A percentile compares a stretch with the other conserved stretches of the same genome.
Evolutionary conservation across 345 rosid species (phyloP).

Genomic region (Citrus glauca): DNA sequence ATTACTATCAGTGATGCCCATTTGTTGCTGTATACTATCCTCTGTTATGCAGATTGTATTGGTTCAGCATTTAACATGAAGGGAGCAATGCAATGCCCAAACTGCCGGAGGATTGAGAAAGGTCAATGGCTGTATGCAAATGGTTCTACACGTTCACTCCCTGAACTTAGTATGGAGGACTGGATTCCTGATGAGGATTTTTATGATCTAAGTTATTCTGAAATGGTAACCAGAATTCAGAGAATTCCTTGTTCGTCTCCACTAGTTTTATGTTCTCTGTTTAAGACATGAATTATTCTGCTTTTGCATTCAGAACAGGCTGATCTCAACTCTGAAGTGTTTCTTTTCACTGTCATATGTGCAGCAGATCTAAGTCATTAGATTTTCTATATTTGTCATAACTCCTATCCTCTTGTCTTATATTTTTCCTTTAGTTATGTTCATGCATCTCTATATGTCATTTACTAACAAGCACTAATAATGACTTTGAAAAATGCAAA

Average conservation of each 20-base stretch:
- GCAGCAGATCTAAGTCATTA: neutral
- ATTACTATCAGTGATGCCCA: neutral
- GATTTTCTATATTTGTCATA: neutral
- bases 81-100: conserved; percentile 85
- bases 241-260: neutral
- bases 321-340: neutral
- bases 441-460: neutral
- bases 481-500: neutral
- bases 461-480: neutral
- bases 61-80: conserved; percentile 80
- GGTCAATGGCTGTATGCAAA: conserved; percentile 74
- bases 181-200: conserved; percentile 60
- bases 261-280: neutral
- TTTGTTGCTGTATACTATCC: neutral
- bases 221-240: conserved; percentile 40
- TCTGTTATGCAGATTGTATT: conserved; percentile 56
- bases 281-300: conserved; percentile 1
- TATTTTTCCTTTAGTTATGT: neutral
- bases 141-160: conserved; percentile 45
- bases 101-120: conserved; percentile 67
- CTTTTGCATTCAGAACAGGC: neutral
- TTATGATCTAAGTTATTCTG: conserved; percentile 47
- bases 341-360: neutral
- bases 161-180: conserved; percentile 58
- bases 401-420: neutral